These are phyloP conservation scores for Alternaria sp. DNA, from an alignment of 2,329 filamentous ascomycete species.

Conservation along the genomic window DNA sequence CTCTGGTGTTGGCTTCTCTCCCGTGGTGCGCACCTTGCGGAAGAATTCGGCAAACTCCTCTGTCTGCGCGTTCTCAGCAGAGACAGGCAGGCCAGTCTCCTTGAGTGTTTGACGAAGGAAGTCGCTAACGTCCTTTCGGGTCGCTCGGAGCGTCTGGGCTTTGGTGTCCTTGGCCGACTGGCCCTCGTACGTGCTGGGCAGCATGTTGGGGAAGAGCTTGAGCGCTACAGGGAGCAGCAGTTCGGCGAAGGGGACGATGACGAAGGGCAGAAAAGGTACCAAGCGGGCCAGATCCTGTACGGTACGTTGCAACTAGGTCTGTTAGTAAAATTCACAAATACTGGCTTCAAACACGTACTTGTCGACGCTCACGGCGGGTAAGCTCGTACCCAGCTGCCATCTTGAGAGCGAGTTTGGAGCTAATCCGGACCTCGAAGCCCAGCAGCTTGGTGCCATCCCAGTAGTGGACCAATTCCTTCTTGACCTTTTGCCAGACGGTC, in stretches of 20 bases:
- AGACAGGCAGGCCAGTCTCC: slow-evolving; percentile 92
- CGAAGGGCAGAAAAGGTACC: slow-evolving; percentile 94
- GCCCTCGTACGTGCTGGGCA: slow-evolving; percentile 95
- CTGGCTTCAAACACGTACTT: slow-evolving; percentile 54
- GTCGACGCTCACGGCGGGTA: slow-evolving; percentile 88
- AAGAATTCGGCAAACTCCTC: slow-evolving; percentile 98
- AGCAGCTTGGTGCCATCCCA: slow-evolving; percentile 98
- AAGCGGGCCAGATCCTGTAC: slow-evolving; percentile 91
- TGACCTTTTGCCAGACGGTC: slow-evolving; percentile 89
- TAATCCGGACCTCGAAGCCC: slow-evolving; percentile 90
- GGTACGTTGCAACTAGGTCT: slow-evolving; percentile 74
- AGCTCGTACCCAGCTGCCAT: slow-evolving; percentile 99
- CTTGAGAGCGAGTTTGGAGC: slow-evolving; percentile 86
- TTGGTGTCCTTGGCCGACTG: slow-evolving; percentile 91
- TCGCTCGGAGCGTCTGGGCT: slow-evolving; percentile 78
- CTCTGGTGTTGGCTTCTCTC: slow-evolving; percentile 83
- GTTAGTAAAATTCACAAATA: slow-evolving; percentile 14
- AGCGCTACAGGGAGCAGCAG: slow-evolving; percentile 88
- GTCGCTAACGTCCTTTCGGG: slow-evolving; percentile 88
- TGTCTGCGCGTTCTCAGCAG: slow-evolving; percentile 80
- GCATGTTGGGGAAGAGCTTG: slow-evolving; percentile 94
- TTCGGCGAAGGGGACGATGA: slow-evolving; percentile 96
- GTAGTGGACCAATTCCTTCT: slow-evolving; percentile 92
- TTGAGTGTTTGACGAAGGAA: slow-evolving; percentile 88
- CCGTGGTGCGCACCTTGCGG: slow-evolving; percentile 86